Base-by-base conservation (phyloP, 805 yeast species). In the Cyberlindnera galapagoensis region DNA sequence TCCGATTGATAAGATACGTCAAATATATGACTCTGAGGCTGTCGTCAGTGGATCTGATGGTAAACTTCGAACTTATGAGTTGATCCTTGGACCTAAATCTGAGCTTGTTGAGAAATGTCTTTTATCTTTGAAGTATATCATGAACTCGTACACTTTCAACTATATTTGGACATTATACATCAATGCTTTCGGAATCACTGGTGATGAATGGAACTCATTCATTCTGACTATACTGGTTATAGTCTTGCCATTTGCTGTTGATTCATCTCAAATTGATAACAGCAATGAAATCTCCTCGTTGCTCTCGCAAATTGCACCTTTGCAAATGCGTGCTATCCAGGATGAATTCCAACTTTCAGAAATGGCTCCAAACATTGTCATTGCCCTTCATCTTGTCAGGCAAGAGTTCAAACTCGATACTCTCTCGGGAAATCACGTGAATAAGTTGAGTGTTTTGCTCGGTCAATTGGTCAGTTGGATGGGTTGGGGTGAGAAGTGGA, bases 401-500 rank as follows among this genome's bases (percentile, higher is more conserved):
- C 97, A 90, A 52, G 97, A 90, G 39, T 54, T 69, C 28, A 67
- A 69, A 31, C 59, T 90, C 19, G 76, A 81, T 44, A 56, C 72
- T 2, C 56, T 74, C 17, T 60, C 67, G 5, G 34, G 48, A 4
- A 34, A 45, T 0, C 52, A 59, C 7, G 57, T 66, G 9, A 44
- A 59, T 4, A 56, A 56, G 20, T 45, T 88, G 18, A 75, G 80
- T 0, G 17, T 58, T 1, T 52, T 87, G 15, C 53, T 87, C n/a
- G 61, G 77, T 0, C 80, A 79, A 42, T 50, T 83, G 10, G 67
- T 80, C 0, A 44, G 62, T 9, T 74, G 84, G 77, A 71, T 80
- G 74, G 76, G 82, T 6, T 83, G 95, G 94, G 71, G 78, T 9
- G 74, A 65, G 2, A 36, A 46, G 0, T 83, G 95, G 95, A 51